Evolutionary conservation across 1,284 basidiomycete genomes (phyloP).

Genomic region (Leucoagaricus sp.): DNA sequence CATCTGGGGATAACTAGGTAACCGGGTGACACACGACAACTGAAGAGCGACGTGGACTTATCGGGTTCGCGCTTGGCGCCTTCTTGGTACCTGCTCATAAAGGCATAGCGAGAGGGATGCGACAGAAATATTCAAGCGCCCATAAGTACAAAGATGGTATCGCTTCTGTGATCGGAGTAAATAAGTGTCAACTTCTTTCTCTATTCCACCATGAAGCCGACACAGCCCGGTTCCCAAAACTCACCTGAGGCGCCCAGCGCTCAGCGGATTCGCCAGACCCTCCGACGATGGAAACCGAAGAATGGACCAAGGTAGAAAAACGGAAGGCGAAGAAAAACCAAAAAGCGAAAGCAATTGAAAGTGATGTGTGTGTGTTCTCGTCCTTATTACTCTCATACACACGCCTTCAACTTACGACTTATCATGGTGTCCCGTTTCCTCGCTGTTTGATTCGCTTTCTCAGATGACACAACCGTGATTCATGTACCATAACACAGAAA

Average conservation of each 20-base stretch:
- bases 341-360: constrained; percentile 56
- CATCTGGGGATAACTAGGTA: background rate
- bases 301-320: constrained; percentile 78
- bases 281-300: constrained; percentile 28
- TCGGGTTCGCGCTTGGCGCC: too few species aligned
- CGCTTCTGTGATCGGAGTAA: constrained; percentile 1
- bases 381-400: constrained; percentile 8
- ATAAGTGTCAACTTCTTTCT: constrained; percentile 8
- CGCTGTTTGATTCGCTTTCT: background rate
- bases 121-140: background rate
- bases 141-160: constrained; percentile 1
- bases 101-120: background rate
- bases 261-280: background rate
- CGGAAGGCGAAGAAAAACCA: constrained; percentile 74
- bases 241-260: background rate
- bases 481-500: constrained; percentile 77
- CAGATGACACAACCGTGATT: constrained; percentile 72
- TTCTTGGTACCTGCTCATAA: background rate
- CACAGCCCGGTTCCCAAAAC: background rate
- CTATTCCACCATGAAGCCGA: constrained; percentile 10
- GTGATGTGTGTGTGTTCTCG: constrained; percentile 52
- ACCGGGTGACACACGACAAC: background rate
- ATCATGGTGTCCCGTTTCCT: constrained; percentile 15
- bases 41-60: too few species aligned
- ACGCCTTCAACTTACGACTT: background rate